Evolutionary conservation across 805 yeast species (phyloP).

Genomic region (Cyberlindnera sargentensis): DNA sequence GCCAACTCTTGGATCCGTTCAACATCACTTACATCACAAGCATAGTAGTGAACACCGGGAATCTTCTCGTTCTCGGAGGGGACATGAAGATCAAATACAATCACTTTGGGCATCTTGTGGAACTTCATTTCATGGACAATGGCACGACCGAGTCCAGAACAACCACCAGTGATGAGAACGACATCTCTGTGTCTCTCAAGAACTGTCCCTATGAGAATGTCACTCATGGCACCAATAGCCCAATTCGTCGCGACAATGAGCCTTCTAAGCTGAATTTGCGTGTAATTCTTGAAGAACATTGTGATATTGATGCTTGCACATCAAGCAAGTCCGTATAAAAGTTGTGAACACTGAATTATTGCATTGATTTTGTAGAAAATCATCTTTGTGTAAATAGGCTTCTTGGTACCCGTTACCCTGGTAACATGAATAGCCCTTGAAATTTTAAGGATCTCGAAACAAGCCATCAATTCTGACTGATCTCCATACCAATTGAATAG

Average conservation of each 20-base stretch:
- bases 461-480: too few species aligned
- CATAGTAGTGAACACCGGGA: conserved; percentile 43
- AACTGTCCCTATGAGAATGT: conserved; percentile 40
- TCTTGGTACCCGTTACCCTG: neutral
- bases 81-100: conserved; percentile 53
- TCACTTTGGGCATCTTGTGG: conserved; percentile 40
- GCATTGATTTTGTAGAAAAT: too few species aligned
- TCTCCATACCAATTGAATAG: too few species aligned
- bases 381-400: neutral
- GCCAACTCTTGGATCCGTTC: conserved; percentile 37
- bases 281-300: conserved; percentile 5
- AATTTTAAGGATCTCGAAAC: too few species aligned
- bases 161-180: conserved; percentile 79
- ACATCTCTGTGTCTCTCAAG: conserved; percentile 51
- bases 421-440: neutral
- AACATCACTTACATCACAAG: conserved; percentile 64
- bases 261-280: conserved; percentile 19
- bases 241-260: conserved; percentile 3
- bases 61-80: conserved; percentile 24
- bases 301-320: too few species aligned
- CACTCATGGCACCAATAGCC: conserved; percentile 21
- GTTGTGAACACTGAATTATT: neutral
- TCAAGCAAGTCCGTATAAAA: too few species aligned
- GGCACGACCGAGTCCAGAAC: conserved; percentile 69
- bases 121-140: conserved; percentile 40